Percentiles rank a stretch among this genome's conserved stretches.
phyloP scores from a whole-genome alignment of 257 asterid species.

The Jaltomata sinuosa region DNA sequence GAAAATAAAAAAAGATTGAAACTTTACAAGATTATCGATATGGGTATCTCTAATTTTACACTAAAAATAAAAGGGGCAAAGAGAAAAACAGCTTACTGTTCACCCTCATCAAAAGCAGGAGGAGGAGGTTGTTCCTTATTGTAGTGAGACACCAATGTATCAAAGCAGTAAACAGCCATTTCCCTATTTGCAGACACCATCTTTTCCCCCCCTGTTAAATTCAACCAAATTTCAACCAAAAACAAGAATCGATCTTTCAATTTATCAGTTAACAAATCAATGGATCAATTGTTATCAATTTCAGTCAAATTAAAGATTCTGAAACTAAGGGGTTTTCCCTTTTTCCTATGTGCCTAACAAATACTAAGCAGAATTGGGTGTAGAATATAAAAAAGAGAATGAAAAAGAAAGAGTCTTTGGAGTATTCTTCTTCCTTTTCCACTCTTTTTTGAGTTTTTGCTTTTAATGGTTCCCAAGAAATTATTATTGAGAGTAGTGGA shows the following conservation, averaged over 20 bases:
- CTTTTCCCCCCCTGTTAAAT: not conserved
- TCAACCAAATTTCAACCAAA: not conserved
- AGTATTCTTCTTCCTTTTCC: not conserved
- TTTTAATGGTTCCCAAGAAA: not conserved
- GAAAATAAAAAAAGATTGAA: not conserved
- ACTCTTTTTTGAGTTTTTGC: not conserved
- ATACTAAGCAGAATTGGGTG: not conserved
- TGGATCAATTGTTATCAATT: not conserved
- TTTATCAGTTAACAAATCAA: not conserved
- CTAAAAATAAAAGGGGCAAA: not conserved
- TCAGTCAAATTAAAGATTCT: not conserved
- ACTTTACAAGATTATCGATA: not conserved
- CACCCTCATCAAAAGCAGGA: slow-evolving; percentile 89
- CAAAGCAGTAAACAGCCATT: slow-evolving; percentile 94
- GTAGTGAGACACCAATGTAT: slow-evolving; percentile 88
- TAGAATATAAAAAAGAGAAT: not conserved
- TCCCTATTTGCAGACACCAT: slow-evolving; percentile 98
- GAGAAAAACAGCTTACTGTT: slow-evolving; percentile 43
- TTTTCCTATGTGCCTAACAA: not conserved
- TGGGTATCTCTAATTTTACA: not conserved
- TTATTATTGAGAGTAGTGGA: not conserved
- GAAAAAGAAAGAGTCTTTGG: not conserved
- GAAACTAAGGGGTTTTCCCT: not conserved
- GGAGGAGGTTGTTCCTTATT: slow-evolving; percentile 70
- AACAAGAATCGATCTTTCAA: slow-evolving; percentile 1